Conservation (phyloP, 441 rosid species). For the Flueggea neowawraea region DNA sequence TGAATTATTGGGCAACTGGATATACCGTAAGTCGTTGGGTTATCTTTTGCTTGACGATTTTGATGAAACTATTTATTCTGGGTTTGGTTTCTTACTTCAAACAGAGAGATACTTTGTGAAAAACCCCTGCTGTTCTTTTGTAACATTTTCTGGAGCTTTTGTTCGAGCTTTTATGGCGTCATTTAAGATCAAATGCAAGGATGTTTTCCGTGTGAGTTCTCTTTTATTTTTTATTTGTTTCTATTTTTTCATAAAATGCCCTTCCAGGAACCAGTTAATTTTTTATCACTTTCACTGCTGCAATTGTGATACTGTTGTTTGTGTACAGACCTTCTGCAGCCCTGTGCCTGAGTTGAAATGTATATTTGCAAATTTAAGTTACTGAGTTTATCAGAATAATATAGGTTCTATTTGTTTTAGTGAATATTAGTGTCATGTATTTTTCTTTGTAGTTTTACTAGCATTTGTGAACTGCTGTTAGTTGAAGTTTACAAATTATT, state of each 20-base stretch:
- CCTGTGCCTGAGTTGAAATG: no score
- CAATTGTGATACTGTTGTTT: no score
- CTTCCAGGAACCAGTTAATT: neutral
- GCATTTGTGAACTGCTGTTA: no score
- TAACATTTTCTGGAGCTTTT: constrained; percentile 34
- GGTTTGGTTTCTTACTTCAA: constrained; percentile 21
- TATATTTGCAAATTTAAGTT: no score
- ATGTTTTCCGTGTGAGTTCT: constrained; percentile 32
- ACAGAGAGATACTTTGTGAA: constrained; percentile 28
- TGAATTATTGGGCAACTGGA: constrained; percentile 25
- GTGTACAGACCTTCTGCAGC: no score
- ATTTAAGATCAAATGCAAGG: constrained; percentile 33
- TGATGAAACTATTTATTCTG: constrained; percentile 25
- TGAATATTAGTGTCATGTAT: no score
- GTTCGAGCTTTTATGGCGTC: constrained; percentile 24
- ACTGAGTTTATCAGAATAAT: no score
- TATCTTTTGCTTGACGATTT: constrained; percentile 20
- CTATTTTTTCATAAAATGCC: neutral
- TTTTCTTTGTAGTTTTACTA: no score
- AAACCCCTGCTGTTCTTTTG: constrained; percentile 31
- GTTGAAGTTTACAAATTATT: no score
- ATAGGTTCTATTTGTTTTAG: no score
- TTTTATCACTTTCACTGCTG: neutral
- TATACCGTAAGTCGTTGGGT: constrained; percentile 9
- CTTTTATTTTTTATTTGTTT: neutral